Conservation (phyloP, 2,329 filamentous ascomycete species). For the Fusarium xyrophilum region DNA sequence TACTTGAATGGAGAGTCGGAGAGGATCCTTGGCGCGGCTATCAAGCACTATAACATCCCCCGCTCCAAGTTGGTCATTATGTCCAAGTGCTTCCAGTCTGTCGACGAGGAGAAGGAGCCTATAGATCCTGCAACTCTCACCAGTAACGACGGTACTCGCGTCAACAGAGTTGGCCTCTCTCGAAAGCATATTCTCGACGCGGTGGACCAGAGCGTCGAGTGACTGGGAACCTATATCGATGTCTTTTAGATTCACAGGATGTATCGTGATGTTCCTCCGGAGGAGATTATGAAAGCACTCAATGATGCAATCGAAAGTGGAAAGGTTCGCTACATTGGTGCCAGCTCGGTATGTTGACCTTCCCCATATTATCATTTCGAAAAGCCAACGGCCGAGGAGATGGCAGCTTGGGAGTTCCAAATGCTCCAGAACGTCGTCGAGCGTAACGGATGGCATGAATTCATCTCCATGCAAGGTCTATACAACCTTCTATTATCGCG, state of each 20-base stretch:
- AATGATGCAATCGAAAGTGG: not conserved
- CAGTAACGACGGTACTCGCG: not conserved
- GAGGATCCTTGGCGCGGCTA: not conserved
- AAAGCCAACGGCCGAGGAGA: not conserved
- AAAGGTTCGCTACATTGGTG: not conserved
- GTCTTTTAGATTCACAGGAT: not conserved
- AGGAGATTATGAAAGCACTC: not conserved
- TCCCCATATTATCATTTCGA: fast-evolving
- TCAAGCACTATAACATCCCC: not conserved
- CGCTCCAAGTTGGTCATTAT: not conserved
- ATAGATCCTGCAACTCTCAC: not conserved
- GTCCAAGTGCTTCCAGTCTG: not conserved
- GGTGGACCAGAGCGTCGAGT: not conserved
- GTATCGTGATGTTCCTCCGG: not conserved
- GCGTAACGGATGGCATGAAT: not conserved
- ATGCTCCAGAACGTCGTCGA: not conserved
- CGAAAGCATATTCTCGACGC: not conserved
- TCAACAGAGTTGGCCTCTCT: not conserved
- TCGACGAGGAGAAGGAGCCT: not conserved
- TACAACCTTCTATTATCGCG: not conserved
- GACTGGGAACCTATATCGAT: not conserved
- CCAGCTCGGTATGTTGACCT: not conserved
- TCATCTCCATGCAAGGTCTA: not conserved
- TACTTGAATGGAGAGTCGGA: not conserved
- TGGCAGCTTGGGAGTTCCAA: not conserved